Base-by-base conservation (phyloP, 2,329 filamentous ascomycete genomes). In the Rutstroemia sp. region DNA sequence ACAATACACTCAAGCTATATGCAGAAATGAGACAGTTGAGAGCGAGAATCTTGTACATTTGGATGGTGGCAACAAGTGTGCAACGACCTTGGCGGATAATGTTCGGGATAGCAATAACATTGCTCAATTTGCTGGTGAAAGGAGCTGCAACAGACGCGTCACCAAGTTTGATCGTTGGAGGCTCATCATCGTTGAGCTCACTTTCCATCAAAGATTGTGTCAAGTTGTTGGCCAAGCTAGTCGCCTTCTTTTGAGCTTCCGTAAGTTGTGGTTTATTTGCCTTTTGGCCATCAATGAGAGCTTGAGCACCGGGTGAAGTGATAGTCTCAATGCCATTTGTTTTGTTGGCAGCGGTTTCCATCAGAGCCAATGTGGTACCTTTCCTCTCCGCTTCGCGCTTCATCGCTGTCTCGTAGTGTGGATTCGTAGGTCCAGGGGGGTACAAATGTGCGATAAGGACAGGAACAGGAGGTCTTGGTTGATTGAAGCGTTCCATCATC, bases 1-100 rank as follows among this genome's bases (percentile, higher is more conserved):
- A 99, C 57, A 99, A 79, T 18, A 99, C 94, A 71, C 89, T 95
- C 70, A 99, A 75, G 72, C 90, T 96, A 82, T 99, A 99, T 39
- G 94, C 94, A 65, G 90, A 96, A 71, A 99, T 99, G 65, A 99
- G 79, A 71, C 94, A 99, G 78, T 99, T 99, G 58, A 99, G 78
- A 7, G 94, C 94, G 52, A 99, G 82, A 66, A 99, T 99, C 81
- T 96, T 99, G 84, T 99, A 99, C 92, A 99, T 99, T 77, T 99
- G 94, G 63, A 99, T 97, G 0, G 94, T 99, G 34, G 94, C 94
- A 54, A 99, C 94, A 19, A 99, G 83, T 7, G 94, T 99, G 77
- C 94, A 99, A 61, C 94, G 88, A 57, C 94, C 94, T 76, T 99
- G 94, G 58, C 94, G 89, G 68, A 99, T 94, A 67, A 99, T 99